phyloP scores from a whole-genome alignment of 169 alveolate species.

The Fabrea salina region DNA sequence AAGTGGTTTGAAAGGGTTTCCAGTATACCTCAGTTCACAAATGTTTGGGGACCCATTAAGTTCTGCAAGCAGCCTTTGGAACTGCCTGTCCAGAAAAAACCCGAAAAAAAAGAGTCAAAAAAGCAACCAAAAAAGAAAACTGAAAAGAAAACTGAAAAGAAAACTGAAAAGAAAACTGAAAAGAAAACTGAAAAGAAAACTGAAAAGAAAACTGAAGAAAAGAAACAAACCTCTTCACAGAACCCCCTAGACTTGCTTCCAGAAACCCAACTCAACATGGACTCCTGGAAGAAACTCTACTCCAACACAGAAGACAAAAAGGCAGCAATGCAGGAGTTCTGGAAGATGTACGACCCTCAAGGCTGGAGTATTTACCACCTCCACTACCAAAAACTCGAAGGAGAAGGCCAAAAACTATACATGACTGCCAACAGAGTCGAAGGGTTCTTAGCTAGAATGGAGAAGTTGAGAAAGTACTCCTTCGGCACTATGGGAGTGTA shows the following conservation, averaged over 20 bases:
- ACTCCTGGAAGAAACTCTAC: constrained; percentile 92
- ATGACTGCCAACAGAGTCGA: constrained; percentile 90
- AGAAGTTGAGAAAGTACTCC: constrained; percentile 88
- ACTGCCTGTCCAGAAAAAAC: neutral
- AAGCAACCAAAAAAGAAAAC: constrained; percentile 13
- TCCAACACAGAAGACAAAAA: constrained; percentile 89
- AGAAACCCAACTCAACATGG: constrained; percentile 84
- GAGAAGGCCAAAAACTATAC: constrained; percentile 89
- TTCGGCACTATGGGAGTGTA: constrained; percentile 93
- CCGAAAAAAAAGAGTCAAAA: constrained; percentile 20
- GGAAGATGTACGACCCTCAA: constrained; percentile 82
- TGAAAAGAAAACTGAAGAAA: constrained; percentile 26
- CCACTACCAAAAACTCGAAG: constrained; percentile 92
- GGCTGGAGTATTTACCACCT: constrained; percentile 91
- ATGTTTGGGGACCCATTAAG: constrained; percentile 63
- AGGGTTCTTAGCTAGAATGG: constrained; percentile 93
- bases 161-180: neutral
- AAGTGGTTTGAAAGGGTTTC: constrained; percentile 70
- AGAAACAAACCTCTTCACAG: neutral
- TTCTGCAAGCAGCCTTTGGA: neutral
- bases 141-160: constrained; percentile 35
- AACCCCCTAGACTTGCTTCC: constrained; percentile 88
- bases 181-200: constrained; percentile 36
- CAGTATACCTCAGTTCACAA: constrained; percentile 56
- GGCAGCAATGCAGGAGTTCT: constrained; percentile 88